Base-by-base conservation (phyloP, 805 yeast genomes). In the Yarrowia divulgata region DNA sequence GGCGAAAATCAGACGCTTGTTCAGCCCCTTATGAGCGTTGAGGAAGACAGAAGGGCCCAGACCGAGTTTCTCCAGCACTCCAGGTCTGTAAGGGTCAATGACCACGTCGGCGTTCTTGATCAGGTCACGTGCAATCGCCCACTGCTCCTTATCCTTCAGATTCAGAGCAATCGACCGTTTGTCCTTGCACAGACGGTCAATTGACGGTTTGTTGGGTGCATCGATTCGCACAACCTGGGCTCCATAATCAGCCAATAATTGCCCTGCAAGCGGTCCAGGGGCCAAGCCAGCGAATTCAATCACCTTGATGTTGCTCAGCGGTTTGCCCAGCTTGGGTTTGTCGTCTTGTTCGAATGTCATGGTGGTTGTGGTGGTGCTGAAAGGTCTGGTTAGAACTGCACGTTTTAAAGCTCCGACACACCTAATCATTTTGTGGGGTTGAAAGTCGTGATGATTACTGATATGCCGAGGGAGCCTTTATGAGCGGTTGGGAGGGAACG, bases 211-310 rank as follows among this genome's bases (percentile, higher is more conserved):
- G 19, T 40, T 48, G 12, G 70, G 58, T 0, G 72, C 57, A 19
- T 71, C 72, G 32, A 71, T 68, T n/a, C 72, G 54, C 1, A 71
- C 64, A 18, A 71, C 72, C 43, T 49, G 60, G 14, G 72, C 72
- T 23, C 72, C 72, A 39, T 71, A 71, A 19, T 71, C 72, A 1
- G 72, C 70, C 35, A 71, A 16, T 6, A 71, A 46, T 32, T 70
- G 70, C 9, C 72, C 72, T 35, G 71, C 69, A 40, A 71, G 52
- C 6, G 72, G 72, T 5, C 72, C 72, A 37, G 72, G 72, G 13
- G 72, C 72, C 13, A 71, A 67, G 5, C 72, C 72, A 14, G 72
- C 72, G 39, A 71, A 70, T 46, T 71, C 72, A 60, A 70, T 50
- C 48, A 71, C 72, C 37, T 49, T 71, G 40, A 71, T 69, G 34